These are phyloP conservation scores for Fallopia convolvulus DNA, from an alignment of 148 eudicot genomes.

Conservation along the genomic window DNA sequence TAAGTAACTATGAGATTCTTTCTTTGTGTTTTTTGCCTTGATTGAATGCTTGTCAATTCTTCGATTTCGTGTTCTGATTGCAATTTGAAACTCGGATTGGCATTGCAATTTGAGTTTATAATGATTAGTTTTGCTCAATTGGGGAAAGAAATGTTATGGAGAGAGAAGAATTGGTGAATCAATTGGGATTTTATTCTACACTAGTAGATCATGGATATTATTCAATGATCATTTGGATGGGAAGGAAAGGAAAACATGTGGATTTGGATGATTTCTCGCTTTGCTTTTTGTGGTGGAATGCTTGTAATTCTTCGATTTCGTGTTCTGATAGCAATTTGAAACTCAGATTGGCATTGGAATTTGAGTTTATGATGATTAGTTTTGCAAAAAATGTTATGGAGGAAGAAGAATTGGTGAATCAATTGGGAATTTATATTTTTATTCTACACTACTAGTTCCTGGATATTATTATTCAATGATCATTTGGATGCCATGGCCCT, in stretches of 20 bases:
- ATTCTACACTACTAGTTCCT: background rate
- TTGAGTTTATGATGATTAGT: background rate
- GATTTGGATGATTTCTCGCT: no score
- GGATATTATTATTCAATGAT: background rate
- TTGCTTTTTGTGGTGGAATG: no score
- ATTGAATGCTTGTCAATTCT: no score
- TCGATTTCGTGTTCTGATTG: background rate
- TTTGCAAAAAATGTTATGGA: background rate
- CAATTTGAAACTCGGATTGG: background rate
- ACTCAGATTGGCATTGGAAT: background rate
- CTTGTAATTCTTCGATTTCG: no score
- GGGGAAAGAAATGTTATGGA: no score
- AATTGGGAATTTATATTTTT: background rate
- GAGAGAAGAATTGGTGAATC: no score
- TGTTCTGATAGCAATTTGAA: background rate
- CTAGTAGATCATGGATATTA: no score
- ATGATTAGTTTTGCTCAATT: background rate
- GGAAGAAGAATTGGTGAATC: background rate
- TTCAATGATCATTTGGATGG: no score
- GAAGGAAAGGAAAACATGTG: no score
- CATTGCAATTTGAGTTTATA: background rate
- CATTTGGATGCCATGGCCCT: background rate
- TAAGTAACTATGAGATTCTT: conserved; percentile 18
- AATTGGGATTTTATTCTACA: no score
- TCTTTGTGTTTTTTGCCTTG: background rate